Base-by-base conservation (phyloP, 2,329 filamentous ascomycete species). In the Aspergillus texensis region DNA sequence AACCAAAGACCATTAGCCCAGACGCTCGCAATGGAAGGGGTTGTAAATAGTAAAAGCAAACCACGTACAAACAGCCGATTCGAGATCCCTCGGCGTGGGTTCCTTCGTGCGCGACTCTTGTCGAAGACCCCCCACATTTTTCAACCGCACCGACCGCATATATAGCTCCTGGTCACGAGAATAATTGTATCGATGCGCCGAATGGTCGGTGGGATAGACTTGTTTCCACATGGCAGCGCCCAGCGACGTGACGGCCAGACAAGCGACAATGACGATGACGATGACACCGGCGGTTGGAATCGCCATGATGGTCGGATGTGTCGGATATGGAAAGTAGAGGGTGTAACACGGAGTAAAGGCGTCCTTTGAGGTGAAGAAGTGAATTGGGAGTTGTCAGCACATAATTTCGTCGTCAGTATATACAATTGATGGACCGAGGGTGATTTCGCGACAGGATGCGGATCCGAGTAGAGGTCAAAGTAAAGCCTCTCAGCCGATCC, bases 241-340 rank as follows among this genome's bases (percentile, higher is more conserved):
- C 14, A 77, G 55, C 1, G 73, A 71, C 2, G 74, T 73, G 19
- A 66, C 36, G 43, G 68, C 71, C 10, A 77, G 69, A 48, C 74
- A 77, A 60, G 62, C 70, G 52, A 75, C 71, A 24, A 77, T 72
- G 52, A 77, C 75, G 59, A 74, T 74, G 58, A 73, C 72, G 54
- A 74, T 74, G 59, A 74, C 63, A 32, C 69, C 72, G 10, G 65
- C 50, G 32, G 62, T 71, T 52, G 67, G 67, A 61, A 74, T 65
- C 45, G 43, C 67, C 72, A 72, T 72, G 34, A 6, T 21, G 52
- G 3, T 2, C n/a, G 30, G 30, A 39, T 39, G 32, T 2, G n/a
- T 24, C 32, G 52, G 52, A 39, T 26, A 5, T 12, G 30, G 52
- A 39, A 3, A 12, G 52, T 11, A 26, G 32, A 41, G 24, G 9